A percentile compares a stretch with the other conserved stretches of the same genome.
Conservation (phyloP, 306 rosid species). For the Fragaria nilgerrensis region DNA sequence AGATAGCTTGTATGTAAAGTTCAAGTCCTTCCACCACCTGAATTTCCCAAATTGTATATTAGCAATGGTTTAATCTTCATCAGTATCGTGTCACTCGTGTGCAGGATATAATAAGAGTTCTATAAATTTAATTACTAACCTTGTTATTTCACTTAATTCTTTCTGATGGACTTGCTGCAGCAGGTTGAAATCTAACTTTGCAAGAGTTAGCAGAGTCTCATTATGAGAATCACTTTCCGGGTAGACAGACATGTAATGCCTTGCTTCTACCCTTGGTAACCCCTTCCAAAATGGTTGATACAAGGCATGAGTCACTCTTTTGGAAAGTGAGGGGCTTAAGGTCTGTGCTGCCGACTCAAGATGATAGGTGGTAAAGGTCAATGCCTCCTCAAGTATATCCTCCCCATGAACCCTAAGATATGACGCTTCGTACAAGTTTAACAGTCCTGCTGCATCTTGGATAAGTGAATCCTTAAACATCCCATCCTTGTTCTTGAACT, state of each 20-base stretch:
- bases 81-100: too few species aligned
- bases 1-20: not conserved
- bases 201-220: not conserved
- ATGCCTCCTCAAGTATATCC: slow-evolving; percentile 16
- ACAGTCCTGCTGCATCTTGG: not conserved
- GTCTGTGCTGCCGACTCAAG: slow-evolving; percentile 4
- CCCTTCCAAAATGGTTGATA: slow-evolving; percentile 12
- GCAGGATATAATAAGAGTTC: too few species aligned
- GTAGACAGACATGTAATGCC: slow-evolving; percentile 5
- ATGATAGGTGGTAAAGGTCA: slow-evolving; percentile 23
- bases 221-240: not conserved
- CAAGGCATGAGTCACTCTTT: not conserved
- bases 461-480: slow-evolving; percentile 6
- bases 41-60: too few species aligned
- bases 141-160: not conserved
- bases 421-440: not conserved
- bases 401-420: not conserved
- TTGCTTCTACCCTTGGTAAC: not conserved
- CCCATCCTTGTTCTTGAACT: slow-evolving; percentile 3
- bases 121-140: not conserved
- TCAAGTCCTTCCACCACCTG: not conserved
- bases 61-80: too few species aligned
- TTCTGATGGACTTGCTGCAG: slow-evolving; percentile 20
- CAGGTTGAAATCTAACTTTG: slow-evolving; percentile 38
- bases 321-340: not conserved